Percentiles rank a stretch among this genome's conserved stretches.
Conservation (phyloP, 2,329 filamentous ascomycete species). For the Diaporthe citriasiana region DNA sequence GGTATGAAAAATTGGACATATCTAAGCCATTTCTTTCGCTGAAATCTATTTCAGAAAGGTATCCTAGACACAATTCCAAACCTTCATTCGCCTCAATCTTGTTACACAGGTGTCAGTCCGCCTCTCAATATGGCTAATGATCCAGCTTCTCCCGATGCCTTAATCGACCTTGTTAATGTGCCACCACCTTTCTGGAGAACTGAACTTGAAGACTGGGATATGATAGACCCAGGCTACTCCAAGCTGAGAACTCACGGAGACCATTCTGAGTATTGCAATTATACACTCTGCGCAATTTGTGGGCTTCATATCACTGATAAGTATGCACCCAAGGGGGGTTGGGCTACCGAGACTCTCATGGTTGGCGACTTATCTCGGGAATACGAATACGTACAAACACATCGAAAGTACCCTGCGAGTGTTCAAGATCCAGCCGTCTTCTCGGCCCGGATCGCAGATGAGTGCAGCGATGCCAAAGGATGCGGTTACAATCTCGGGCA, state of each 20-base stretch:
- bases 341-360: not conserved
- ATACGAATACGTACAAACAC: not conserved
- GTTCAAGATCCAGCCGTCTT: not conserved
- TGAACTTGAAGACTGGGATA: too few species aligned
- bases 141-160: not conserved
- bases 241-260: not conserved
- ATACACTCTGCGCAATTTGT: slow-evolving; percentile 1
- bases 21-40: too few species aligned
- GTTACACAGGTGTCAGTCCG: not conserved
- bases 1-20: too few species aligned
- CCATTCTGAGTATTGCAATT: fast-evolving
- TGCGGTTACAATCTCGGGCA: not conserved
- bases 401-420: not conserved
- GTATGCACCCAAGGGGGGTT: not conserved
- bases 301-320: not conserved
- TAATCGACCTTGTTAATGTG: not conserved
- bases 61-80: not conserved
- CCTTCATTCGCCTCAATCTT: not conserved
- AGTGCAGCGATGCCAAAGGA: not conserved
- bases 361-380: slow-evolving; percentile 13
- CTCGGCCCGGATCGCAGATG: not conserved
- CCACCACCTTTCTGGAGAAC: not conserved
- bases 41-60: too few species aligned
- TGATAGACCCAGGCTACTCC: too few species aligned
- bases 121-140: not conserved